Percentiles rank a stretch among this genome's conserved stretches.
These are phyloP conservation scores for Oleoguttula mirabilis DNA, from an alignment of 495 filamentous ascomycete species.

Conservation along the genomic window DNA sequence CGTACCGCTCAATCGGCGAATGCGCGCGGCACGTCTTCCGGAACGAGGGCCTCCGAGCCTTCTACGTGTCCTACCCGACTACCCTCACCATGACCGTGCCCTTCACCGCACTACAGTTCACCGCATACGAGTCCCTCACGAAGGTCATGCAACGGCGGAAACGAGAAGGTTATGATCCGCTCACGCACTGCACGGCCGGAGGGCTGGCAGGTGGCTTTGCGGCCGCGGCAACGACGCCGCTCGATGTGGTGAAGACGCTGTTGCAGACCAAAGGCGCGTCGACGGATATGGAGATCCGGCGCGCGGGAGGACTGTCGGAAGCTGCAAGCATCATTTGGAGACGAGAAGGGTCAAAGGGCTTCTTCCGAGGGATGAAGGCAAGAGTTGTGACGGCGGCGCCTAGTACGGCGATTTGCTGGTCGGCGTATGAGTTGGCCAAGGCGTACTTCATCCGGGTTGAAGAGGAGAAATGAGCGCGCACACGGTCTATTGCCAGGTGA, in stretches of 20 bases:
- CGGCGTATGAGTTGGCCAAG: constrained; percentile 71
- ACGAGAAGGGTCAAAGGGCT: constrained; percentile 73
- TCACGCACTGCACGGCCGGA: constrained; percentile 84
- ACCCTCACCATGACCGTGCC: constrained; percentile 98
- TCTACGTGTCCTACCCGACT: constrained; percentile 98
- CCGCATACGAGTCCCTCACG: constrained; percentile 92
- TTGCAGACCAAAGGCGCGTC: constrained; percentile 84
- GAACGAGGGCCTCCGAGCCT: constrained; percentile 77
- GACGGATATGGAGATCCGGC: constrained; percentile 67
- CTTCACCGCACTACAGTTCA: constrained; percentile 91
- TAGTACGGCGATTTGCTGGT: constrained; percentile 98
- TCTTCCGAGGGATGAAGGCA: constrained; percentile 84
- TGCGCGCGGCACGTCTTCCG: constrained; percentile 79
- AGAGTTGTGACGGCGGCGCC: constrained; percentile 95
- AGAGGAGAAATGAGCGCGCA: no score
- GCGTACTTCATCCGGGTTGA: constrained; percentile 47
- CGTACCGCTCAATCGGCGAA: constrained; percentile 68
- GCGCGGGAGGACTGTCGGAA: constrained; percentile 68
- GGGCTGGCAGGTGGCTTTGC: constrained; percentile 88
- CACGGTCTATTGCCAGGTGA: no score
- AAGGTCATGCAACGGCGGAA: constrained; percentile 49
- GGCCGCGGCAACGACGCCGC: constrained; percentile 82
- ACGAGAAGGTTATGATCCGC: constrained; percentile 56
- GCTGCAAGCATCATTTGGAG: constrained; percentile 73
- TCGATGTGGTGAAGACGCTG: constrained; percentile 96